A percentile compares a stretch with the other conserved stretches of the same genome.
phyloP scores from a whole-genome alignment of 768 basidiomycete species.

The Stropharia rugosoannulata region DNA sequence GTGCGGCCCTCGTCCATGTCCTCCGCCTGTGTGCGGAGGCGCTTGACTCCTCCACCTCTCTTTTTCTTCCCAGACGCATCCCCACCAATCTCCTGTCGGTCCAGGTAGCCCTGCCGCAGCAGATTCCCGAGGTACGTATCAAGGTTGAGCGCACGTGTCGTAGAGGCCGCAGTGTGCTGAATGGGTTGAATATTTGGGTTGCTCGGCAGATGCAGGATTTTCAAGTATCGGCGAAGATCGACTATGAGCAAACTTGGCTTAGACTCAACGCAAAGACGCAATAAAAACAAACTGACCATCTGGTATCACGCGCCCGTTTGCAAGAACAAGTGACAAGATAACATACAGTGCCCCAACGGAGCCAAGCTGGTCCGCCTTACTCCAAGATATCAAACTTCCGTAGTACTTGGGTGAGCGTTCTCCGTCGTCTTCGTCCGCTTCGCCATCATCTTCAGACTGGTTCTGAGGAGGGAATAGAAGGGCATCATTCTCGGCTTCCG shows the following conservation, averaged over 20 bases:
- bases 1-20: conserved; percentile 37
- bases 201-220: conserved; percentile 62
- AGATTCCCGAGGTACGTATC: conserved; percentile 67
- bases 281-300: conserved; percentile 56
- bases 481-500: conserved; percentile 38
- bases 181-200: conserved; percentile 37
- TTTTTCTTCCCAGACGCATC: conserved; percentile 35
- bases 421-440: conserved; percentile 38
- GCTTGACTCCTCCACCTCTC: conserved; percentile 51
- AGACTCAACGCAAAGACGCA: neutral
- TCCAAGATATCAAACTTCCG: conserved; percentile 78
- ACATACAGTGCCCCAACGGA: conserved; percentile 76
- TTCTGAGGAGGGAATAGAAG: conserved; percentile 34
- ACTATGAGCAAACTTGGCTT: conserved; percentile 36
- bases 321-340: conserved; percentile 82
- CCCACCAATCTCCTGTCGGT: conserved; percentile 57
- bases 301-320: conserved; percentile 67
- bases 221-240: conserved; percentile 70
- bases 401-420: conserved; percentile 42
- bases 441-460: conserved; percentile 26
- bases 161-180: conserved; percentile 49
- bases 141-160: conserved; percentile 51
- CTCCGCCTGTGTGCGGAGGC: conserved; percentile 41
- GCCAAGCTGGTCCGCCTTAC: conserved; percentile 62
- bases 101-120: conserved; percentile 75